Evolutionary conservation across 306 rosid species (phyloP), one percentile per base, ranked within the genome.

Genomic region (Cucumis sativus): DNA sequence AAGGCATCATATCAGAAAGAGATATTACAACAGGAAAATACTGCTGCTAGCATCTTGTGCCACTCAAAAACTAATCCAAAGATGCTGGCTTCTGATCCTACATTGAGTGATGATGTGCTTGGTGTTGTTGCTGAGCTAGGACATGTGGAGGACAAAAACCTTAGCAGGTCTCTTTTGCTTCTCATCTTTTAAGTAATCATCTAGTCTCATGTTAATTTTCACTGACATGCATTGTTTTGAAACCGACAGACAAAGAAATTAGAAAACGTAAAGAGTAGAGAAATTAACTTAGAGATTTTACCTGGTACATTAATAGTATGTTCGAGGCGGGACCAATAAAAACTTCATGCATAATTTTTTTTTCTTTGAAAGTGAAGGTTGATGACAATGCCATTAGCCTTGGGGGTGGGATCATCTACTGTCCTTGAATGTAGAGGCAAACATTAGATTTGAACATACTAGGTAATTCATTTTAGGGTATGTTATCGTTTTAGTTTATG

Each of bases 51-150:
- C 79, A 69, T 92, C 73, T 77, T 88, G 55, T 92, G 88, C 79
- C 89, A 83, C 75, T 82, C 89, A 65, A 88, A 86, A 78, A 74
- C 83, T 79, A 80, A 78, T 75, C 89, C 85, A 75, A 87, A 87
- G 75, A 33, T 87, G 57, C 89, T 81, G 82, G 90, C 83, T 49
- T 86, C 89, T 64, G 77, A 70, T 60, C 85, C 85, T 77, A 12
- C 89, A 59, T 35, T 75, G 76, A 67, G 80, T 75, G 88, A 88
- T 85, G 97, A 91, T 80, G 86, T 87, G 59, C 78, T 93, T 51
- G 98, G 98, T 33, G 68, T 91, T 81, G 98, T 93, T 85, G 94
- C 92, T 76, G 71, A 79, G 20, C 84, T 93, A 41, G 98, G 92
- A 10, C 85, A 73, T 84, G 88, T 93, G 40, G 88, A 86, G 39